Evolutionary conservation across 371 early-diverging fungal genomes (phyloP).

Genomic region (Mortierella sp.): DNA sequence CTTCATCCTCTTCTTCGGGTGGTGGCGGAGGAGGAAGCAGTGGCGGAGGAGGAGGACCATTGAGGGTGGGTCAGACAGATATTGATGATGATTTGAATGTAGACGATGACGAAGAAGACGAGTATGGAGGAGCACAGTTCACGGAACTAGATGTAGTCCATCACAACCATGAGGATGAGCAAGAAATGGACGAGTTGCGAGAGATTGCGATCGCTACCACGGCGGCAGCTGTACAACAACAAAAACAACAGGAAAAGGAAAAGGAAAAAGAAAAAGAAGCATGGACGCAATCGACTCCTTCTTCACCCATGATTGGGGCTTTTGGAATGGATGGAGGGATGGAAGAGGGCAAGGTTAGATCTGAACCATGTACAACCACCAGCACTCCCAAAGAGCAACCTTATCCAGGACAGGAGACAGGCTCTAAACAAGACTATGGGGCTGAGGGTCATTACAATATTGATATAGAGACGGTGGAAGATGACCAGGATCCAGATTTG

Average conservation of each 20-base stretch:
- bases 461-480: constrained; percentile 36
- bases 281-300: constrained; percentile 2
- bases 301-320: constrained; percentile 1
- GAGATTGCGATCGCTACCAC: constrained; percentile 49
- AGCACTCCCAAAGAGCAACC: too few relatives aligned
- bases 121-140: constrained; percentile 81
- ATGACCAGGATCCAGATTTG: constrained; percentile 11
- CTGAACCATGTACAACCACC: constrained; percentile 2
- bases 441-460: constrained; percentile 1
- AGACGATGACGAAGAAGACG: constrained; percentile 79
- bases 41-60: constrained; percentile 74
- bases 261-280: constrained; percentile 8
- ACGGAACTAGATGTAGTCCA: constrained; percentile 68
- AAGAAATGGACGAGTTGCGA: constrained; percentile 38
- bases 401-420: too few relatives aligned
- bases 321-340: neutral
- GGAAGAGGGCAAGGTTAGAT: neutral
- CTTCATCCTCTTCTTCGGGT: constrained; percentile 8
- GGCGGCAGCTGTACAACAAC: neutral
- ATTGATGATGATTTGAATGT: constrained; percentile 85
- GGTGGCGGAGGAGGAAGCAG: constrained; percentile 71
- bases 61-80: constrained; percentile 62
- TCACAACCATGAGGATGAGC: constrained; percentile 26
- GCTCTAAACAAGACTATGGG: neutral
- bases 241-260: constrained; percentile 5